phyloP scores from a whole-genome alignment of 768 basidiomycete species.

The Tephrocybe sp. region DNA sequence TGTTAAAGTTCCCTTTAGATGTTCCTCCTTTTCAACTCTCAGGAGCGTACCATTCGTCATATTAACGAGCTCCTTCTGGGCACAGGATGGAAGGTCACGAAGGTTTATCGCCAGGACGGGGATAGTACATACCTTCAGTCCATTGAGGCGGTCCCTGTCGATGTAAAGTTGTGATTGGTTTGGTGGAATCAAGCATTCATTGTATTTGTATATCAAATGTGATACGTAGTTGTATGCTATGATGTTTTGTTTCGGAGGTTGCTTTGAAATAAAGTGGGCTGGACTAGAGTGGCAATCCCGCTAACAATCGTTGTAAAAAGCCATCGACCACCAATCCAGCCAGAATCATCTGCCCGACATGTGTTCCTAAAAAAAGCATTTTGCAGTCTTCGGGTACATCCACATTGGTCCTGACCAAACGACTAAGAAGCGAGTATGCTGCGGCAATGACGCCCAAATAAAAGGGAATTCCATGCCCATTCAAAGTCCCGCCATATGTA shows the following conservation, averaged over 20 bases:
- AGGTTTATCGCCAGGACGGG: slow-evolving; percentile 21
- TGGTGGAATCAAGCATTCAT: too few species aligned
- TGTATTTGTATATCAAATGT: too few species aligned
- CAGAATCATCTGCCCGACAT: slow-evolving; percentile 27
- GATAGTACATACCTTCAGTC: slow-evolving; percentile 20
- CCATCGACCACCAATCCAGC: slow-evolving; percentile 24
- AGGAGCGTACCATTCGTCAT: slow-evolving; percentile 37
- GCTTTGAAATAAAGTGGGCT: too few species aligned
- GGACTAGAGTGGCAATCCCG: slow-evolving; percentile 18
- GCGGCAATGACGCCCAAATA: slow-evolving; percentile 23
- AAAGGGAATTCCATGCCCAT: slow-evolving; percentile 41
- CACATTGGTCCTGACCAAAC: slow-evolving; percentile 24
- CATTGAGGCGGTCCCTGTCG: slow-evolving; percentile 24
- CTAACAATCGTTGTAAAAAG: slow-evolving; percentile 15
- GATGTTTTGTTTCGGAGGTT: too few species aligned
- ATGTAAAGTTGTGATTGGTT: background rate
- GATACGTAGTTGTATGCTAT: too few species aligned
- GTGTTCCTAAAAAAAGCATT: slow-evolving; percentile 25
- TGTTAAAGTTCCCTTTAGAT: slow-evolving; percentile 27
- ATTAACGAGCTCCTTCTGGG: slow-evolving; percentile 24
- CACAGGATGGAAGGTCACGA: slow-evolving; percentile 34
- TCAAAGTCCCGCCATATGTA: slow-evolving; percentile 41
- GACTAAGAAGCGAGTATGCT: slow-evolving; percentile 17
- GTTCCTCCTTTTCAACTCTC: slow-evolving; percentile 36
- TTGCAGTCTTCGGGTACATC: slow-evolving; percentile 27